Evolutionary conservation across 2,329 filamentous ascomycete species (phyloP).

Genomic region (Curvularia verruculosa): DNA sequence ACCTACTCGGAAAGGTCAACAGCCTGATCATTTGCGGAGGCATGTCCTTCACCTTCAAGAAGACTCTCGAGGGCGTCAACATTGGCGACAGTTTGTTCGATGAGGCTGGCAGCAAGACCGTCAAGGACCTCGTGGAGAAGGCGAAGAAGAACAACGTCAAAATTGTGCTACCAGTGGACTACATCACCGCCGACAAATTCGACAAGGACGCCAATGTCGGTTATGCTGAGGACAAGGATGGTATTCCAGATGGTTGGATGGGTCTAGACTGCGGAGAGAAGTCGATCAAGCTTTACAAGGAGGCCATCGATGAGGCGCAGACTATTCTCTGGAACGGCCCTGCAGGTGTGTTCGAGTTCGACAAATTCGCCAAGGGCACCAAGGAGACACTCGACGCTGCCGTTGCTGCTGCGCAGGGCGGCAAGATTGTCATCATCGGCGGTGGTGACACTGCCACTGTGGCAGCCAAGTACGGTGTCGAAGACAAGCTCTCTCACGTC

Average conservation of each 20-base stretch:
- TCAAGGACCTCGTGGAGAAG: conserved; percentile 86
- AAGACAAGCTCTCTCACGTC: conserved; percentile 97
- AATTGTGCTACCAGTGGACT: conserved; percentile 92
- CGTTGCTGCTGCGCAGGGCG: conserved; percentile 77
- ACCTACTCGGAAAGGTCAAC: conserved; percentile 97
- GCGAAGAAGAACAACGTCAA: conserved; percentile 96
- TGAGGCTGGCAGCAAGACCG: conserved; percentile 90
- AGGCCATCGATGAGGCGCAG: conserved; percentile 84
- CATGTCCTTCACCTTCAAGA: conserved; percentile 99
- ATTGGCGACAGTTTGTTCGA: conserved; percentile 94
- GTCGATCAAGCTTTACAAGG: conserved; percentile 86
- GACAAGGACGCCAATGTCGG: conserved; percentile 80
- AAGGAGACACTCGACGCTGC: conserved; percentile 90
- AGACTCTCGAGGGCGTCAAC: conserved; percentile 87
- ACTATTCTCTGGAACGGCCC: conserved; percentile 99
- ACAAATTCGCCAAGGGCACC: conserved; percentile 90
- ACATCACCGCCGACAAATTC: conserved; percentile 96
- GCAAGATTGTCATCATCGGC: conserved; percentile 97
- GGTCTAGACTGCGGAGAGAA: conserved; percentile 93
- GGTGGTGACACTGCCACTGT: conserved; percentile 98
- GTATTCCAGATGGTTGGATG: conserved; percentile 98
- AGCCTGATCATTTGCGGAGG: conserved; percentile 94
- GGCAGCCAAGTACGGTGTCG: conserved; percentile 93
- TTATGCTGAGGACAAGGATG: conserved; percentile 81
- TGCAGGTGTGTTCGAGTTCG: conserved; percentile 95